Evolutionary conservation across 495 filamentous ascomycete species (phyloP), one percentile per base, ranked within the genome.

Genomic region (Amphirosellinia nigrospora): DNA sequence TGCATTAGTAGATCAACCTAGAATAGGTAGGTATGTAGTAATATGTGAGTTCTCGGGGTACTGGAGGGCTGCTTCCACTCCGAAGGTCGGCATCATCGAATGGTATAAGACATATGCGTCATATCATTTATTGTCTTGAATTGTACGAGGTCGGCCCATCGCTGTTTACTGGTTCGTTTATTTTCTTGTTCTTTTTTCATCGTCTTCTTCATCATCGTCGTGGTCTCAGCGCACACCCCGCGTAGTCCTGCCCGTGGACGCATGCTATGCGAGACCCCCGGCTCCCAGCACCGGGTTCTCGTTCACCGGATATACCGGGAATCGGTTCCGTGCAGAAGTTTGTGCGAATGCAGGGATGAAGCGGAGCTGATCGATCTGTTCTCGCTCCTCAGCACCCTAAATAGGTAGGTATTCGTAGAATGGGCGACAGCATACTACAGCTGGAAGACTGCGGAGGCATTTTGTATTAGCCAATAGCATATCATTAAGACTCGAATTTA

Each of bases 341-440:
- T 53, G 56, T 61, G 36, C 13, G 16, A 32, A 62, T 69, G 66
- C 66, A 68, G 66, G 66, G 66, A 45, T 26, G 36, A 34, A 34
- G 56, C 56, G 66, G 66, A 26, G 66, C 53, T 69, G 66, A 69
- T 69, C 66, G 66, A 69, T 69, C 66, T 48, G 43, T 41, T 50
- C 66, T 60, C 39, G 34, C 30, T 55, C 45, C 34, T 60, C 56
- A 58, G 59, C 55, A 52, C 46, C 58, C 43, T n/a, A 15, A 53
- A 60, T 67, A 67, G 34, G 65, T 34, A 67, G 65, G 60, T 41
- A 46, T 60, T 55, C 50, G 52, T 55, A 45, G 41, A 50, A 58
- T 39, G 16, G 34, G 66, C 11, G 55, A 60, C 26, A 50, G 66
- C 43, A 50, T 10, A n/a, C 38, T 36, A 6, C 23, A 53, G 28